Percentiles rank a stretch among this genome's conserved stretches.
Conservation (phyloP, 331 rosid species). For the Rosa hybrid region DNA sequence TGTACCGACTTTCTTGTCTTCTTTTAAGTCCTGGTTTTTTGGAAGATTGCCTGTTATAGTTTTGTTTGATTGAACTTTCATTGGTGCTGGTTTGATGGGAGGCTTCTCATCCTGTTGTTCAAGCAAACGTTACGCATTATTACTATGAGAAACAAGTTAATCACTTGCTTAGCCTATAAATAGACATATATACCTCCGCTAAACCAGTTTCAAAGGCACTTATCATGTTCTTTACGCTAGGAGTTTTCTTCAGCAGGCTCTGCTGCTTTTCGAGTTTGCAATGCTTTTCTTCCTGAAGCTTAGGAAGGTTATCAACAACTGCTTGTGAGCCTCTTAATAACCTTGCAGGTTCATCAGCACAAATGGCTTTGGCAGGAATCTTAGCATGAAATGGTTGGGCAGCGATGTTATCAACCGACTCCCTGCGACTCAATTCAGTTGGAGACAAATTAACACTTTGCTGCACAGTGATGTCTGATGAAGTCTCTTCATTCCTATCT, state of each 20-base stretch:
- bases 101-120: slow-evolving; percentile 57
- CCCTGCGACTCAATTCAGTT: slow-evolving; percentile 24
- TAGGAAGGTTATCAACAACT: slow-evolving; percentile 15
- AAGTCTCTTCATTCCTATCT: slow-evolving; percentile 48
- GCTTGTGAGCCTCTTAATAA: slow-evolving; percentile 34
- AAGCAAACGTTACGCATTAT: slow-evolving; percentile 28
- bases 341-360: slow-evolving; percentile 22
- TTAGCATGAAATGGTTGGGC: slow-evolving; percentile 7
- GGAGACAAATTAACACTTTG: slow-evolving; percentile 27
- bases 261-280: slow-evolving; percentile 29
- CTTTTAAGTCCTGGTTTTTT: slow-evolving; percentile 23
- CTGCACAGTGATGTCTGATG: slow-evolving; percentile 35
- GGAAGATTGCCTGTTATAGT: slow-evolving; percentile 28
- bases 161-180: slow-evolving; percentile 8
- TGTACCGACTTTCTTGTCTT: slow-evolving; percentile 24
- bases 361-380: slow-evolving; percentile 12
- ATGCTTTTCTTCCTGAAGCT: slow-evolving; percentile 23
- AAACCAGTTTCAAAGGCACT: slow-evolving; percentile 69
- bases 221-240: slow-evolving; percentile 67
- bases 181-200: slow-evolving; percentile 57
- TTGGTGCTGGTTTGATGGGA: slow-evolving; percentile 48
- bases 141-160: background rate
- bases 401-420: slow-evolving; percentile 29
- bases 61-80: slow-evolving; percentile 29
- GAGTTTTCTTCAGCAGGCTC: slow-evolving; percentile 28